A percentile compares a stretch with the other conserved stretches of the same genome.
Evolutionary conservation across 139 green algal genomes (phyloP).

Genomic region (Ettlia oleoabundans): DNA sequence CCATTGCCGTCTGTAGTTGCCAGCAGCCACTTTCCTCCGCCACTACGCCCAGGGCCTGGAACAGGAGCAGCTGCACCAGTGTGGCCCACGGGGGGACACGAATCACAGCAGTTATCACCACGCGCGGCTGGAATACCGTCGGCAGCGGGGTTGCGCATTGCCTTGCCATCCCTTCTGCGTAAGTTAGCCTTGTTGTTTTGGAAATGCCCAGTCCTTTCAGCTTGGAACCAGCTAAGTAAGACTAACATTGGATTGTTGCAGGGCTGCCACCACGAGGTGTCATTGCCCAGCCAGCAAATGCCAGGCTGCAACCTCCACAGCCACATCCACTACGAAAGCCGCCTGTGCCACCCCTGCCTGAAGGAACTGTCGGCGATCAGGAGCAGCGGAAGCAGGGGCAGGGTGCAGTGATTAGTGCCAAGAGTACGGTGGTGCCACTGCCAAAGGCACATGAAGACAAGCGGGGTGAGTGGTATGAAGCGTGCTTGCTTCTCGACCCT

Average conservation of each 20-base stretch:
- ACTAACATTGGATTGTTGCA: background rate
- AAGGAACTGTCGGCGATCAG: background rate
- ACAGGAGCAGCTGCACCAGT: no score
- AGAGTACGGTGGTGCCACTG: slow-evolving; percentile 77
- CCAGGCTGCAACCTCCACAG: background rate
- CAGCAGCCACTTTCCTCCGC: no score
- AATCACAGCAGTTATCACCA: no score
- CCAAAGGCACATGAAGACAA: slow-evolving; percentile 77
- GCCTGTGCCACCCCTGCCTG: background rate
- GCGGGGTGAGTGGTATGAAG: slow-evolving; percentile 23
- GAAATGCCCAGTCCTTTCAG: background rate
- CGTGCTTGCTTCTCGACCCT: background rate
- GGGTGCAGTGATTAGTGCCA: slow-evolving; percentile 47
- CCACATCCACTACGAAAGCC: background rate
- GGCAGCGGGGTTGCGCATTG: no score
- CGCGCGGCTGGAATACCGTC: no score
- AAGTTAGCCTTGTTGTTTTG: background rate
- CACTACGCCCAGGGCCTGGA: no score
- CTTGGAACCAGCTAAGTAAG: no score
- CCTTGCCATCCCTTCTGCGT: background rate
- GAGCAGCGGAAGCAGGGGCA: background rate
- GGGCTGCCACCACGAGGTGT: slow-evolving; percentile 14
- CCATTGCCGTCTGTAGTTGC: no score
- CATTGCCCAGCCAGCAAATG: slow-evolving; percentile 6
- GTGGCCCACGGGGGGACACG: no score